Base-by-base conservation (phyloP, 345 rosid species). In the Geranium brycei region DNA sequence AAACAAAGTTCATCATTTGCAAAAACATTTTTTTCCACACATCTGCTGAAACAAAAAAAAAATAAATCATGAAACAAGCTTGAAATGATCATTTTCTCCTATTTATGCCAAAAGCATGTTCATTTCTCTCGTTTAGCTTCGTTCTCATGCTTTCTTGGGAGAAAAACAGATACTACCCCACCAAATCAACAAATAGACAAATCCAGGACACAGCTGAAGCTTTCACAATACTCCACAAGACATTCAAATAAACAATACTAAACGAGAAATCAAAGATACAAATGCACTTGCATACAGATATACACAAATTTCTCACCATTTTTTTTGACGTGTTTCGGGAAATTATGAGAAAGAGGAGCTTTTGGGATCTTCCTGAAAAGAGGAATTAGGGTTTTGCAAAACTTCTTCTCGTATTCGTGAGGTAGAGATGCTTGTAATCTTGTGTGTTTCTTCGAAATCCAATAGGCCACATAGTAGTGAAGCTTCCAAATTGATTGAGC, bases 281-380 rank as follows among this genome's bases (percentile, higher is more conserved):
- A 10, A 58, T 30, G 17, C 31, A 17, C 28, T 14, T 58, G 31
- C 31, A 4, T 17, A 58, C 23, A 58, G 5, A 58, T 18, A 4
- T 4, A 58, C 28, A 17, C 11, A 1, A 62, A 17, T 41, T 62
- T 19, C 65, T 16, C 19, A 62, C 65, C 65, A 62, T 62, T 51
- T 41, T 62, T 23, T 32, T 17, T 35, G 16, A 40, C 14, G 0
- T 32, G 55, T 28, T 41, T 17, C 13, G 38, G 19, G 64, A 62
- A 35, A 35, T 35, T 0, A 47, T 17, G 23, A 4, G 14, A 19
- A 16, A 59, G 62, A 7, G 51, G 19, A 35, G 17, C 51, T 51
- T 38, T 38, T 7, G 64, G 47, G 64, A 38, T 62, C 64, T 62
- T 62, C 64, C 11, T 15, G 55, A 14, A 10, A 0, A 10, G 55